phyloP scores from a whole-genome alignment of 108 stramenopile genomes.

The Bacterosira constricta region DNA sequence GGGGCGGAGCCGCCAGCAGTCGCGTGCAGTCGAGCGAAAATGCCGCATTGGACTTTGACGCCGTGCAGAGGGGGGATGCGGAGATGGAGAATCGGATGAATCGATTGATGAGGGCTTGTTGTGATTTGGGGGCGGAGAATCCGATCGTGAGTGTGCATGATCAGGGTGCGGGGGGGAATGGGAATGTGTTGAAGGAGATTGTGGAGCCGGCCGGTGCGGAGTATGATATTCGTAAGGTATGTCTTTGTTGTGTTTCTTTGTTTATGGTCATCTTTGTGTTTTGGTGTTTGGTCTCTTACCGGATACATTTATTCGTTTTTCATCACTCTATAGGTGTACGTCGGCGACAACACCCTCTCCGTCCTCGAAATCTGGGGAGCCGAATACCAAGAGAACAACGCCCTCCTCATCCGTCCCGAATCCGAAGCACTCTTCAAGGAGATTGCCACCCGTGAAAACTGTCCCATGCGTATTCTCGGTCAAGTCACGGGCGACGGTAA shows the following conservation, averaged over 20 bases:
- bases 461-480: slow-evolving; percentile 90
- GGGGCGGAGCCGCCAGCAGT: slow-evolving; percentile 96
- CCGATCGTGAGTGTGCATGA: slow-evolving; percentile 98
- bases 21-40: slow-evolving; percentile 87
- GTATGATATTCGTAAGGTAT: slow-evolving; percentile 94
- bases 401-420: slow-evolving; percentile 85
- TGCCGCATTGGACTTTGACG: slow-evolving; percentile 97
- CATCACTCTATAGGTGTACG: slow-evolving; percentile 52
- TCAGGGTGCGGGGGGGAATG: slow-evolving; percentile 99
- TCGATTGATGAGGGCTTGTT: slow-evolving; percentile 96
- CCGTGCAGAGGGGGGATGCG: slow-evolving; percentile 99
- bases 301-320: background rate
- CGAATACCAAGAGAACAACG: slow-evolving; percentile 99
- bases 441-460: slow-evolving; percentile 95
- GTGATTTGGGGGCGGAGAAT: slow-evolving; percentile 94
- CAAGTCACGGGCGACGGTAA: slow-evolving; percentile 91
- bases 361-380: slow-evolving; percentile 99
- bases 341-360: slow-evolving; percentile 95
- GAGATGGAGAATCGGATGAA: slow-evolving; percentile 99
- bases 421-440: slow-evolving; percentile 77
- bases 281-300: background rate
- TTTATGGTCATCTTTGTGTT: background rate
- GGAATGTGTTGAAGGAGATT: slow-evolving; percentile 99
- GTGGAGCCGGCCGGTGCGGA: slow-evolving; percentile 97
- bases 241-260: slow-evolving; percentile 2